Base-by-base conservation (phyloP, 129 eudicot species). In the Tanacetum coccineum region DNA sequence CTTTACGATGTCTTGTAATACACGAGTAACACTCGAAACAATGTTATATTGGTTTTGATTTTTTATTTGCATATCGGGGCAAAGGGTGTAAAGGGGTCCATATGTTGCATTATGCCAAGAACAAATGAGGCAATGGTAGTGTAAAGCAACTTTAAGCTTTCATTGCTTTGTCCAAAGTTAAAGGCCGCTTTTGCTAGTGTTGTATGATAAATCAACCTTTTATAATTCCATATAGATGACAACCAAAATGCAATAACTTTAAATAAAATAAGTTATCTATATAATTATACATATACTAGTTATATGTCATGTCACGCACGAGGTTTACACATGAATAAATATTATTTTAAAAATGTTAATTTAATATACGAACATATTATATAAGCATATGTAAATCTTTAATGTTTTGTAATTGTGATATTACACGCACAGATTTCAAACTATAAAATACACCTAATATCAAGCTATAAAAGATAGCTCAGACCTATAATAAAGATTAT, bases 91-190 rank as follows among this genome's bases (percentile, higher is more conserved):
- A 76, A 26, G 70, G 62, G 79, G 80, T 83, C 83, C 82, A 76
- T 77, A 70, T 64, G 67, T 71, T 76, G 76, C 78, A 62, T 66
- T 70, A 66, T 70, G 77, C 85, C 71, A 68, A 55, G 56, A 77
- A 83, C 75, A 79, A 48, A 83, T 56, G 59, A 68, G 63, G 73
- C 53, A 52, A 56, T 55, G 70, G 81, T 65, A 26, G 64, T 75
- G 74, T 76, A 76, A 76, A 76, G 75, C 80, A 68, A 68, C 80
- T 76, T 76, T 68, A 61, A 60, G 70, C 64, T 68, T 70, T 68
- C 74, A 75, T 60, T 75, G 73, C 75, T 59, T 78, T 72, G 60
- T 58, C 59, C 66, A 78, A 78, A 78, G 82, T 78, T 62, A 67
- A 61, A 78, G 74, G 32, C 19, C 54, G 22, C 82, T 78, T 78